Percentiles rank a stretch among this genome's conserved stretches.
Conservation (phyloP, 768 basidiomycete genomes). For the Ramaria sp. region DNA sequence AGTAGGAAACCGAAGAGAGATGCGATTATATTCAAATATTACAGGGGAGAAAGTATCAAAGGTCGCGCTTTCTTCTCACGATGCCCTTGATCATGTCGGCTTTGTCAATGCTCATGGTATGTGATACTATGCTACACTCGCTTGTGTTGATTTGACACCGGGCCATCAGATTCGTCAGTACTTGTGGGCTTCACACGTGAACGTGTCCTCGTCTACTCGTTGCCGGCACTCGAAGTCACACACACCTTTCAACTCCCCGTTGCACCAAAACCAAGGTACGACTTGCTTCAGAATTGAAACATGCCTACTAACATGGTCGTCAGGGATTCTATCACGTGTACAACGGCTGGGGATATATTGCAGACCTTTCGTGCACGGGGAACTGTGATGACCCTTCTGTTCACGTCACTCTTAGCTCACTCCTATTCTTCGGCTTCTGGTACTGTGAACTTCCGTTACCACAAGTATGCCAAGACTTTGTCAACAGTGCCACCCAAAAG, state of each 20-base stretch:
- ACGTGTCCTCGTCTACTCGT: conserved; percentile 46
- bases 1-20: conserved; percentile 47
- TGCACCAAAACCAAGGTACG: conserved; percentile 16
- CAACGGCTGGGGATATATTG: not conserved
- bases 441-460: not conserved
- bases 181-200: conserved; percentile 47
- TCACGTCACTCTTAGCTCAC: conserved; percentile 39
- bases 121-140: conserved; percentile 11
- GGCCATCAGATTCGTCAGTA: conserved; percentile 34
- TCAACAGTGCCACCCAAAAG: conserved; percentile 30
- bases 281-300: conserved; percentile 6
- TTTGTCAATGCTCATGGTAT: conserved; percentile 55
- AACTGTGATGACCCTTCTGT: conserved; percentile 30
- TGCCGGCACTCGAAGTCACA: conserved; percentile 51
- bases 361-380: not conserved
- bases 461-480: conserved; percentile 38
- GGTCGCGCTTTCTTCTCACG: not conserved
- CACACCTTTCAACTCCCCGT: conserved; percentile 32
- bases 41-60: conserved; percentile 55
- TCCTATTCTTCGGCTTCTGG: conserved; percentile 44
- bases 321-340: not conserved
- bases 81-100: conserved; percentile 33
- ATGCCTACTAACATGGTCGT: not conserved
- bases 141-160: not conserved
- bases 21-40: conserved; percentile 43